A percentile compares a stretch with the other conserved stretches of the same genome.
These are phyloP conservation scores for Saturnispora halmiae DNA, from an alignment of 805 yeast species.

Conservation along the genomic window DNA sequence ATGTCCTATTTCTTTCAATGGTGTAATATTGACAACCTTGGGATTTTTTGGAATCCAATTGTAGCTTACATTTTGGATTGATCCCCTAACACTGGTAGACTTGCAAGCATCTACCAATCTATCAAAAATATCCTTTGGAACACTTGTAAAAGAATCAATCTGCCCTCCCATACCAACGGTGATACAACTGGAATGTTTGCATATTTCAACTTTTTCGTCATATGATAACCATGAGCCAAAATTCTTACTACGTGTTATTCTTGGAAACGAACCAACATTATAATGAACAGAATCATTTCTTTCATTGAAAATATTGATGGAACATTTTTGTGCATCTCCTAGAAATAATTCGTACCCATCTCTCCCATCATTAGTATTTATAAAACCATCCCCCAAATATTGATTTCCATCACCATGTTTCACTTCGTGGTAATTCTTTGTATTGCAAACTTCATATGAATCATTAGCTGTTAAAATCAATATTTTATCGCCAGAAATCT, in stretches of 20 bases:
- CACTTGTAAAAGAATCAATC: slow-evolving; percentile 16
- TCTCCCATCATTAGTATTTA: slow-evolving; percentile 11
- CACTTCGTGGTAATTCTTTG: neutral
- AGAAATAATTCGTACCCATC: slow-evolving; percentile 12
- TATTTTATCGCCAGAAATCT: slow-evolving; percentile 8
- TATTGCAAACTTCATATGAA: slow-evolving; percentile 16
- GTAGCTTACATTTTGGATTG: neutral
- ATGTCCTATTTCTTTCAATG: neutral
- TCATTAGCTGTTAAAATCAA: slow-evolving; percentile 25
- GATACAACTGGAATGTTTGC: slow-evolving; percentile 15
- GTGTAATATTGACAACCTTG: neutral
- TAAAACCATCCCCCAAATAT: slow-evolving; percentile 3
- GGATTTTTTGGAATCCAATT: neutral
- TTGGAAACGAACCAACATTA: slow-evolving; percentile 27
- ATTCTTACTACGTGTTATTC: slow-evolving; percentile 23
- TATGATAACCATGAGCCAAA: slow-evolving; percentile 26
- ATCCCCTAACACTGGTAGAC: neutral
- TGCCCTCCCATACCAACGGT: slow-evolving; percentile 35
- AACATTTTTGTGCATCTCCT: slow-evolving; percentile 14
- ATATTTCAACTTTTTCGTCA: slow-evolving; percentile 6
- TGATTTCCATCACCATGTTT: slow-evolving; percentile 1
- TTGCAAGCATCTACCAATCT: neutral
- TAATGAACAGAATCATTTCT: slow-evolving; percentile 14
- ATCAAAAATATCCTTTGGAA: slow-evolving; percentile 11
- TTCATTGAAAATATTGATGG: neutral